These are phyloP conservation scores for Aspergillus fumigatiaffinis DNA, from an alignment of 2,329 filamentous ascomycete species.

Conservation along the genomic window DNA sequence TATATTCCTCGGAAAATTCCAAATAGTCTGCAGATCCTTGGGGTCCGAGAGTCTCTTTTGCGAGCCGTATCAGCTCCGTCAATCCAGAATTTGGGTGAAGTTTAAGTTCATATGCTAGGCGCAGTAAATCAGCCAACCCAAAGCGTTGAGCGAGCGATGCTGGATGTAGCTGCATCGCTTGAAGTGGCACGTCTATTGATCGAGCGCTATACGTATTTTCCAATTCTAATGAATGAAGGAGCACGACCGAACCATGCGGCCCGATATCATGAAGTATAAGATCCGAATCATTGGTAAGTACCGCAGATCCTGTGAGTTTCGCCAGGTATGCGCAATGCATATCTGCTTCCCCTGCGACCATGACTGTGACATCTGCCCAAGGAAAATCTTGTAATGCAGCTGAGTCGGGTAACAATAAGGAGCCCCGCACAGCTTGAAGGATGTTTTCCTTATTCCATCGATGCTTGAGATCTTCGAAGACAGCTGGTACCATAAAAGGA, in stretches of 20 bases:
- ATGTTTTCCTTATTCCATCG: constrained; percentile 32
- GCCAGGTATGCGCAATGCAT: constrained; percentile 68
- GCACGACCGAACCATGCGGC: constrained; percentile 56
- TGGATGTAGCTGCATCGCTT: constrained; percentile 38
- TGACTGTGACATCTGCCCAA: constrained; percentile 41
- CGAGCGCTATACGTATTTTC: constrained; percentile 10
- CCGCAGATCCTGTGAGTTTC: constrained; percentile 52
- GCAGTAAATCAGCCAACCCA: constrained; percentile 30
- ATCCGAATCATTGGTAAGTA: constrained; percentile 84
- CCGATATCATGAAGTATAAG: constrained; percentile 72
- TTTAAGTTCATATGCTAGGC: constrained; percentile 40
- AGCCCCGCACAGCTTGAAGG: constrained; percentile 7
- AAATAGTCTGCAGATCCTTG: constrained; percentile 21
- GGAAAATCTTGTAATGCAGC: constrained; percentile 16
- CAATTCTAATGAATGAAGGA: constrained; percentile 62
- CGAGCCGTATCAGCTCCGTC: constrained; percentile 28
- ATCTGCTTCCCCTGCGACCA: constrained; percentile 85
- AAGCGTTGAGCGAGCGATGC: constrained; percentile 29
- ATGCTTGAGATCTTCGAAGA: constrained; percentile 66
- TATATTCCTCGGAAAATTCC: constrained; percentile 36
- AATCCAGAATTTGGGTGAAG: constrained; percentile 26
- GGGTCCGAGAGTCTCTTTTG: constrained; percentile 19
- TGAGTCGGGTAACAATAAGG: constrained; percentile 27
- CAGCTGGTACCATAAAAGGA: constrained; percentile 71
- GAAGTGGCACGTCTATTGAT: constrained; percentile 18